Conservation (phyloP, 257 asterid genomes). For the Fraxinus americana region DNA sequence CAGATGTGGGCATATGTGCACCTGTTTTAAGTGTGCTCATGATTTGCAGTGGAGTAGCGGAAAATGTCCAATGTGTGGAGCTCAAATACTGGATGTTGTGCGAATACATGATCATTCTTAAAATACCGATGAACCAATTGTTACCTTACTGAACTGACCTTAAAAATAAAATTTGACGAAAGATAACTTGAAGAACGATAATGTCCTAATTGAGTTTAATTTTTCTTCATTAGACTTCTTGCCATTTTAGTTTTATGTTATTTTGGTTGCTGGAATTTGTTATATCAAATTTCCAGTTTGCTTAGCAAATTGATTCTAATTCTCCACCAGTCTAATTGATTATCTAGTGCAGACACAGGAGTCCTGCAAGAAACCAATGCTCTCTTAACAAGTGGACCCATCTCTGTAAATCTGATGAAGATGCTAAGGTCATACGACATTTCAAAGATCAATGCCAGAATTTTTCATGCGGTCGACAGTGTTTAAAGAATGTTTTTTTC, state of each 20-base stretch:
- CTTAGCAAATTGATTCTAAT: not conserved
- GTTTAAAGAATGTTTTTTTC: too few relatives aligned
- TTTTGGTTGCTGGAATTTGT: not conserved
- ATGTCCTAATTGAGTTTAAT: not conserved
- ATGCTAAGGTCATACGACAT: not conserved
- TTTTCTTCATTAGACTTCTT: not conserved
- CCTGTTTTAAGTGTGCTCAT: conserved; percentile 80
- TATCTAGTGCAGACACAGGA: not conserved
- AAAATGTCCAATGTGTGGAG: conserved; percentile 75
- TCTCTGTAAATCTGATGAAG: not conserved
- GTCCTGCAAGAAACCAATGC: not conserved
- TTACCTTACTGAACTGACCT: conserved; percentile 27
- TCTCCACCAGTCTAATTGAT: not conserved
- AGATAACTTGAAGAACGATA: not conserved
- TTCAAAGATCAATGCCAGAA: too few relatives aligned
- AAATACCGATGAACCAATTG: conserved; percentile 34
- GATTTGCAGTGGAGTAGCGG: conserved; percentile 71
- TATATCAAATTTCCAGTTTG: not conserved
- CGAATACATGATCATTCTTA: conserved; percentile 48
- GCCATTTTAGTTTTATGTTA: not conserved
- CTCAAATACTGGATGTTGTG: conserved; percentile 73
- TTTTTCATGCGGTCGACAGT: too few relatives aligned
- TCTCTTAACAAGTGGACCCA: not conserved
- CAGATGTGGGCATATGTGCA: conserved; percentile 97
- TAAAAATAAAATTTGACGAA: not conserved